A percentile compares a stretch with the other conserved stretches of the same genome.
These are phyloP conservation scores for Prunus padus DNA, from an alignment of 306 rosid genomes.

Conservation along the genomic window DNA sequence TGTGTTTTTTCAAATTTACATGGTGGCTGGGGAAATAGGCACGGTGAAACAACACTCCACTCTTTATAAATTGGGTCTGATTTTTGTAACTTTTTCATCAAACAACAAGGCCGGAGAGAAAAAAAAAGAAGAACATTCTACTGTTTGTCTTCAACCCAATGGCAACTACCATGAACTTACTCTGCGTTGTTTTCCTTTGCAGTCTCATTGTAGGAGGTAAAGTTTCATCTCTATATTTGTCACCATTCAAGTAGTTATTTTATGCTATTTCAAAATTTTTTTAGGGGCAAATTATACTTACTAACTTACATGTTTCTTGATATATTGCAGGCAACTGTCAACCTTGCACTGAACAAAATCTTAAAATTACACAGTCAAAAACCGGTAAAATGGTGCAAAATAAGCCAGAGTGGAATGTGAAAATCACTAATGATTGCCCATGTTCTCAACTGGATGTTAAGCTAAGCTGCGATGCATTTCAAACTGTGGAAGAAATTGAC, in stretches of 20 bases:
- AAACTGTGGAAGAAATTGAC: constrained; percentile 20
- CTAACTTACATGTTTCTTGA: no score
- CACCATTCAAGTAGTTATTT: background rate
- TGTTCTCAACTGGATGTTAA: constrained; percentile 31
- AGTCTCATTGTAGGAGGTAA: constrained; percentile 22
- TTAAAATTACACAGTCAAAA: constrained; percentile 16
- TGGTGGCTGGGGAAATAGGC: no score
- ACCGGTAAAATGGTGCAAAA: constrained; percentile 22
- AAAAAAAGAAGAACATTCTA: background rate
- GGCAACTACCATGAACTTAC: constrained; percentile 23
- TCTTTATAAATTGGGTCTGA: background rate
- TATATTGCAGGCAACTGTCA: constrained; percentile 25
- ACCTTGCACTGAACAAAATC: constrained; percentile 11
- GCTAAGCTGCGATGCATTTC: constrained; percentile 21
- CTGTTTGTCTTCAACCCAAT: constrained; percentile 7
- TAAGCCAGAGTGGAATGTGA: constrained; percentile 37
- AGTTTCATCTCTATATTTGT: background rate
- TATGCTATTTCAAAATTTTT: no score
- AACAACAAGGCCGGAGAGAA: background rate
- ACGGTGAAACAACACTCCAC: no score
- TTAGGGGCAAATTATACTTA: no score
- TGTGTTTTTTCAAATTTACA: no score
- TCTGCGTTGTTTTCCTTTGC: constrained; percentile 16
- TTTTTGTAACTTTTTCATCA: background rate
- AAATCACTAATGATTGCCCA: constrained; percentile 8